A percentile compares a stretch with the other conserved stretches of the same genome.
These are phyloP conservation scores for Trichosporon sp. DNA, from an alignment of 1,284 basidiomycete species.

Conservation along the genomic window DNA sequence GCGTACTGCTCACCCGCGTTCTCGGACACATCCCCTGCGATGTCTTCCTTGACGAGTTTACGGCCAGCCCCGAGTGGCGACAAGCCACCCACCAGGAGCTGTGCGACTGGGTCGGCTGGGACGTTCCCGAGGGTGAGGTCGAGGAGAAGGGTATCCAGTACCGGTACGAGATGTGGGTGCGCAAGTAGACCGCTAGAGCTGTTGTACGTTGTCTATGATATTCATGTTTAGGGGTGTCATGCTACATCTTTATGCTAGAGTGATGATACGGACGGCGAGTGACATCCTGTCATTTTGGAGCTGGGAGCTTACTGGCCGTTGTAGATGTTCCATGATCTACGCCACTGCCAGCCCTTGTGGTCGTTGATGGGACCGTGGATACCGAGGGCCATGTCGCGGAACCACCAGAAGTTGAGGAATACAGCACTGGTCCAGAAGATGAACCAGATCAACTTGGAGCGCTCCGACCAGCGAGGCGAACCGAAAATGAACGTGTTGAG, in stretches of 20 bases:
- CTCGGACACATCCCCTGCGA: constrained; percentile 75
- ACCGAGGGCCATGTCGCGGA: constrained; percentile 83
- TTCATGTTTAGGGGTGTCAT: constrained; percentile 19
- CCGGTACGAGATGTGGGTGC: constrained; percentile 90
- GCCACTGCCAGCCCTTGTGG: constrained; percentile 77
- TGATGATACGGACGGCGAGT: constrained; percentile 9
- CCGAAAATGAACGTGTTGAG: constrained; percentile 90
- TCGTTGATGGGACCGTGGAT: constrained; percentile 80
- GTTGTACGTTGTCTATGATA: constrained; percentile 23
- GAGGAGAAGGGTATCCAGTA: constrained; percentile 80
- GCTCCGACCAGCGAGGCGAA: constrained; percentile 64
- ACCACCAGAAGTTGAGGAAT: constrained; percentile 88
- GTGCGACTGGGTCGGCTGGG: constrained; percentile 73
- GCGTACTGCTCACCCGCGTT: constrained; percentile 85
- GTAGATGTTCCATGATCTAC: constrained; percentile 57
- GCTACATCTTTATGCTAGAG: constrained; percentile 16
- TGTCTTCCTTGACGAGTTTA: constrained; percentile 80
- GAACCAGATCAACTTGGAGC: constrained; percentile 74
- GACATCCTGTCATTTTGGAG: not conserved
- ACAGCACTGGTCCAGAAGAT: constrained; percentile 65
- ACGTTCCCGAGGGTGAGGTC: constrained; percentile 72
- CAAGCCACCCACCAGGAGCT: constrained; percentile 66
- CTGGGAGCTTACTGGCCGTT: constrained; percentile 29
- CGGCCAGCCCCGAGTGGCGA: constrained; percentile 61
- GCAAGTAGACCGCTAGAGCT: constrained; percentile 36